A percentile compares a stretch with the other conserved stretches of the same genome.
phyloP scores from a whole-genome alignment of 2,329 filamentous ascomycete genomes.

The Fusarium ramigenum region DNA sequence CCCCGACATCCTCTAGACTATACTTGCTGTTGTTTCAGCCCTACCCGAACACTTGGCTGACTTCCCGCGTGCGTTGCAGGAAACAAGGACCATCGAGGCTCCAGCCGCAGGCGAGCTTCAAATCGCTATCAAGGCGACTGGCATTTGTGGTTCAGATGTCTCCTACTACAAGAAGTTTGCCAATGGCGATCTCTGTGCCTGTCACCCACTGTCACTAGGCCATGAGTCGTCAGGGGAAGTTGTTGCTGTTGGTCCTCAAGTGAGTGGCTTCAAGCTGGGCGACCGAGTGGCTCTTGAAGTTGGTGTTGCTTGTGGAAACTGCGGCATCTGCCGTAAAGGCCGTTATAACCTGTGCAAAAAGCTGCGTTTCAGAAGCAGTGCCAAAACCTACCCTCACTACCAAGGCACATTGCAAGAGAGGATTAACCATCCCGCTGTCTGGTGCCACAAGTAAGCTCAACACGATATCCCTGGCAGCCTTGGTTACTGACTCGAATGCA shows the following conservation, averaged over 20 bases:
- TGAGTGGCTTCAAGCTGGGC: constrained; percentile 62
- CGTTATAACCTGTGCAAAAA: constrained; percentile 70
- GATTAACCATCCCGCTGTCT: constrained; percentile 69
- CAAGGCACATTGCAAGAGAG: constrained; percentile 70
- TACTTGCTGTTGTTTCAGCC: constrained; percentile 32
- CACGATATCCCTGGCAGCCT: neutral
- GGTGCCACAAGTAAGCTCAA: constrained; percentile 67
- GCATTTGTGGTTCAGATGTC: constrained; percentile 76
- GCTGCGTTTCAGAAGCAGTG: constrained; percentile 70
- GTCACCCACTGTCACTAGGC: constrained; percentile 71
- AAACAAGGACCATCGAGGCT: constrained; percentile 59
- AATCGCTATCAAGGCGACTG: constrained; percentile 71
- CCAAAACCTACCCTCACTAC: constrained; percentile 70
- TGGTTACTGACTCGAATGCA: constrained; percentile 42
- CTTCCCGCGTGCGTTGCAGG: constrained; percentile 50
- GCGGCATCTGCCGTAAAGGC: constrained; percentile 61
- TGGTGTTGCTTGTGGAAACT: constrained; percentile 63
- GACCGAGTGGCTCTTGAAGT: constrained; percentile 69
- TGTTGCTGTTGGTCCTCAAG: constrained; percentile 62
- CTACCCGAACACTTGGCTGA: constrained; percentile 34
- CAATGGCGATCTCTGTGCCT: constrained; percentile 75
- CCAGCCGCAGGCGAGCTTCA: constrained; percentile 66
- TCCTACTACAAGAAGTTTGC: constrained; percentile 78
- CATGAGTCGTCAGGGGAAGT: constrained; percentile 70
- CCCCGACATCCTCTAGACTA: neutral